Conservation (phyloP, 768 basidiomycete species). For the Naganishia friedmannii region DNA sequence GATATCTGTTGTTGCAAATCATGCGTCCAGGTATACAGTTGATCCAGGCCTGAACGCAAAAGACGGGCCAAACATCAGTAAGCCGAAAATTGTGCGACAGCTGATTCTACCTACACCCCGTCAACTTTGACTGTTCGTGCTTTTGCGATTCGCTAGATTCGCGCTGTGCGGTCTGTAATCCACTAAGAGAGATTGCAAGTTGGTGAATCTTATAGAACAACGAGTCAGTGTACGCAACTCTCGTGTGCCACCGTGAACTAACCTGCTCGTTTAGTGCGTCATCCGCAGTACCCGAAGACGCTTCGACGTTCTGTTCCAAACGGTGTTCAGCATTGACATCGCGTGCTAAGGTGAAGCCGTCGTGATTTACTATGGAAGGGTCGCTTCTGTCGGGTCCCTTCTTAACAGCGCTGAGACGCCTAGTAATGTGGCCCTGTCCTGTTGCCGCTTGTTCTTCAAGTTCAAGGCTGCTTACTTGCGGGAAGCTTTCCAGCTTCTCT, state of each 20-base stretch:
- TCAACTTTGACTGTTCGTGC: neutral
- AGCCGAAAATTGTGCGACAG: no score
- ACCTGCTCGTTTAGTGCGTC: neutral
- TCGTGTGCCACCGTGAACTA: neutral
- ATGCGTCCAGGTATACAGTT: neutral
- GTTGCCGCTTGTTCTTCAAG: neutral
- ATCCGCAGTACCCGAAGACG: neutral
- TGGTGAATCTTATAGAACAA: neutral
- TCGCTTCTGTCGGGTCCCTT: no score
- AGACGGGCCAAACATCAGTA: neutral
- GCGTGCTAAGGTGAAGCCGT: no score
- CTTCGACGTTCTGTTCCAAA: neutral
- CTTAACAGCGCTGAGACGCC: no score
- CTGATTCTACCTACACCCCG: neutral
- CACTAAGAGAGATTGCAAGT: neutral
- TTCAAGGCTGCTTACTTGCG: neutral
- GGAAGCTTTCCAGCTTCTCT: slow-evolving; percentile 1
- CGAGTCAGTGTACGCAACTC: neutral
- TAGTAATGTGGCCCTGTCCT: neutral
- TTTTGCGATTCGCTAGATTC: neutral
- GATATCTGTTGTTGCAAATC: neutral
- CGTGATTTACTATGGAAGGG: no score
- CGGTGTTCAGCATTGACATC: no score
- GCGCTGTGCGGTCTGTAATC: neutral
- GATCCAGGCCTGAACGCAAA: neutral